A percentile compares a stretch with the other conserved stretches of the same genome.
phyloP scores from a whole-genome alignment of 1,139 yeast species.

The Candida neerlandica region DNA sequence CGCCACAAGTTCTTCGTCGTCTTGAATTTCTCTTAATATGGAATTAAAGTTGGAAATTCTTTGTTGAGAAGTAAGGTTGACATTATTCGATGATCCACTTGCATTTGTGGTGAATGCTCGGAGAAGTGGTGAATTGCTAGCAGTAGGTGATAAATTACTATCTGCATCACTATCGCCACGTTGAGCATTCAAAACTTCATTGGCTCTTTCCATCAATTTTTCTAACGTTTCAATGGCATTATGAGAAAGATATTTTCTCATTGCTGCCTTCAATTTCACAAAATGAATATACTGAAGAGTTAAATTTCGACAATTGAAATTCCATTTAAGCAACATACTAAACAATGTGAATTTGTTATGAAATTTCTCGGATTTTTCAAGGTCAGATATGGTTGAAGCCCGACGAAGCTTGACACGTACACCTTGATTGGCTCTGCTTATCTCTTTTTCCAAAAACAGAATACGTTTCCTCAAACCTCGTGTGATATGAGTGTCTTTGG shows the following conservation, averaged over 20 bases:
- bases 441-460: slow-evolving; percentile 26
- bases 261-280: slow-evolving; percentile 32
- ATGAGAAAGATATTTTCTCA: slow-evolving; percentile 37
- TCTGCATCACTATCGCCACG: slow-evolving; percentile 10
- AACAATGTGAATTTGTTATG: slow-evolving; percentile 45
- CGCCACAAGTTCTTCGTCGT: slow-evolving; percentile 53
- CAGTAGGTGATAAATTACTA: slow-evolving; percentile 9
- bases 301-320: slow-evolving; percentile 37
- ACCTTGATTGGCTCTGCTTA: slow-evolving; percentile 16
- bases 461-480: slow-evolving; percentile 23
- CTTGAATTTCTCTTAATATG: slow-evolving; percentile 46
- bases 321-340: slow-evolving; percentile 48
- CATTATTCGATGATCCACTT: neutral
- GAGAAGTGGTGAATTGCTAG: neutral
- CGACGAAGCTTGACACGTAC: slow-evolving; percentile 6
- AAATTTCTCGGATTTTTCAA: slow-evolving; percentile 28
- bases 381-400: slow-evolving; percentile 12
- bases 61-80: slow-evolving; percentile 22
- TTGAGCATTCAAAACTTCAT: slow-evolving; percentile 6
- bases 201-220: slow-evolving; percentile 29
- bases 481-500: slow-evolving; percentile 10
- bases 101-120: slow-evolving; percentile 5
- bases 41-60: slow-evolving; percentile 51
- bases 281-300: slow-evolving; percentile 43
- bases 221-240: slow-evolving; percentile 43